Evolutionary conservation across 495 filamentous ascomycete species (phyloP).

Genomic region (Corynascus novoguineensis): DNA sequence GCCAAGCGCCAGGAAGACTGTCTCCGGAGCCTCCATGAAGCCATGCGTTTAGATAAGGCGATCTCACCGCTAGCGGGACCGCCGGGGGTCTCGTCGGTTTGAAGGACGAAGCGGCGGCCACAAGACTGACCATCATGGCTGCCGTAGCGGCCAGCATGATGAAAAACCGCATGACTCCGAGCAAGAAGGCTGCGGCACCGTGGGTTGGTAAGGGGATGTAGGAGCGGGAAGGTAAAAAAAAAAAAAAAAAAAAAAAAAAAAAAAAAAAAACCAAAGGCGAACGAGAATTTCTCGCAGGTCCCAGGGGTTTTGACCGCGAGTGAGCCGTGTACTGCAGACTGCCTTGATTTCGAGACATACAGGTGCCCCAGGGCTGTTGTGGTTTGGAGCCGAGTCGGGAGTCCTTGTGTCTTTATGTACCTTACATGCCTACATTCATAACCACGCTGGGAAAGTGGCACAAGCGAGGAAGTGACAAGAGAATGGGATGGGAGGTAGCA

Average conservation of each 20-base stretch:
- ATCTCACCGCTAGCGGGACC: conserved; percentile 26
- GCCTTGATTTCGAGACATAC: conserved; percentile 1
- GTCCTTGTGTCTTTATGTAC: conserved; percentile 6
- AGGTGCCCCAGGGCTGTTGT: background rate
- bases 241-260: background rate
- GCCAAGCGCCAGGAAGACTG: conserved; percentile 27
- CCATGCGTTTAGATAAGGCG: conserved; percentile 32
- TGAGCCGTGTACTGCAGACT: no score
- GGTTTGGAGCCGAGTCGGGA: background rate
- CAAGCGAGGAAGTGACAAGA: background rate
- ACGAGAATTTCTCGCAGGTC: no score
- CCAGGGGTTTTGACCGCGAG: no score
- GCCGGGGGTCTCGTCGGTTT: conserved; percentile 23
- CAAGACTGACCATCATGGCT: conserved; percentile 5
- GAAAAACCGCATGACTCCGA: conserved; percentile 8
- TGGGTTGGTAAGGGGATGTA: background rate
- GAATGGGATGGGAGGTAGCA: conserved; percentile 4
- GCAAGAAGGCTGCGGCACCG: no score
- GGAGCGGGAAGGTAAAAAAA: background rate
- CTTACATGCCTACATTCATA: no score
- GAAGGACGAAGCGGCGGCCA: conserved; percentile 15
- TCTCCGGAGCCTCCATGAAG: conserved; percentile 25
- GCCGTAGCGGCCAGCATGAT: conserved; percentile 13
- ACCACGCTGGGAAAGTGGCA: background rate
- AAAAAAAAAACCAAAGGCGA: no score